Conservation (phyloP, 805 yeast species). For the Spathaspora gorwiae region DNA sequence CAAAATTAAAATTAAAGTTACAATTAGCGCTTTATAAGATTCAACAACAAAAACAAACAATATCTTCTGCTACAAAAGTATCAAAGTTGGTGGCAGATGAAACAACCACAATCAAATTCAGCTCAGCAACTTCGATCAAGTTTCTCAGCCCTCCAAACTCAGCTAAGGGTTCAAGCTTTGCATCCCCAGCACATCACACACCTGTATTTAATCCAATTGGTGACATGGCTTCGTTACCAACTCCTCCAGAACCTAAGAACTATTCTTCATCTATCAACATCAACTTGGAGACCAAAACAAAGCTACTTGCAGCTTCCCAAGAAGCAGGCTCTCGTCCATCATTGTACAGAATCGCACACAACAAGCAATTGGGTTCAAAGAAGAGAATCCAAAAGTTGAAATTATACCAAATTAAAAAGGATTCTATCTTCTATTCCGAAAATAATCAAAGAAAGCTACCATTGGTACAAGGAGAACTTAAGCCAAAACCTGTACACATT, state of each 20-base stretch:
- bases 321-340: constrained; percentile 10
- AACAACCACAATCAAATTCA: constrained; percentile 1
- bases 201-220: background rate
- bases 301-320: constrained; percentile 3
- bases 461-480: constrained; percentile 5
- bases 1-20: constrained; percentile 38
- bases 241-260: constrained; percentile 12
- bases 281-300: constrained; percentile 17
- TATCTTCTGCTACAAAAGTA: background rate
- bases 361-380: constrained; percentile 9
- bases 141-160: constrained; percentile 6
- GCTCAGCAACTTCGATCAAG: constrained; percentile 5
- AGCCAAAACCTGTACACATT: background rate
- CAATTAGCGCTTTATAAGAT: constrained; percentile 40
- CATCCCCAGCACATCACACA: constrained; percentile 1
- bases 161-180: constrained; percentile 4
- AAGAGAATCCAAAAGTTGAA: constrained; percentile 20
- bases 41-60: constrained; percentile 14
- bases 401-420: constrained; percentile 35
- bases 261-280: constrained; percentile 18
- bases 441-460: constrained; percentile 6
- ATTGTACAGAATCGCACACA: constrained; percentile 20
- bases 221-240: constrained; percentile 9
- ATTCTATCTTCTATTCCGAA: constrained; percentile 23
- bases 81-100: background rate